Evolutionary conservation across 2,329 filamentous ascomycete species (phyloP).

Genomic region (Fusarium poae): DNA sequence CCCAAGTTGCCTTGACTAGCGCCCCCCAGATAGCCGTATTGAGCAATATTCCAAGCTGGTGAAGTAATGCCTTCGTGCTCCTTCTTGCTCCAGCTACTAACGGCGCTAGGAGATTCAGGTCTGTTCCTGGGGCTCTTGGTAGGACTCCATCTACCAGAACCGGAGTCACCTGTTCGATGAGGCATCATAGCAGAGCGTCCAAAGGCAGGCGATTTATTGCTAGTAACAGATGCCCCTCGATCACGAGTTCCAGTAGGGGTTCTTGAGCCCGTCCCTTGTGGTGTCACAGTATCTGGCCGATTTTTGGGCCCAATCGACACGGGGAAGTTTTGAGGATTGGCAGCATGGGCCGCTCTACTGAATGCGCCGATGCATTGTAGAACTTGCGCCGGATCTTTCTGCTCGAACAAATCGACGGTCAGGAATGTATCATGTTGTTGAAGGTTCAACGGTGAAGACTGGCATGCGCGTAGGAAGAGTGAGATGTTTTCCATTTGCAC

Average conservation of each 20-base stretch:
- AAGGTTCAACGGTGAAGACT: slow-evolving; percentile 85
- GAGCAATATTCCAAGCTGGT: slow-evolving; percentile 97
- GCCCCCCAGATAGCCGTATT: slow-evolving; percentile 98
- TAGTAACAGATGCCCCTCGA: slow-evolving; percentile 67
- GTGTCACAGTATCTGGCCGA: slow-evolving; percentile 70
- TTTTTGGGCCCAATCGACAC: slow-evolving; percentile 80
- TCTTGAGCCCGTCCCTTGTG: slow-evolving; percentile 71
- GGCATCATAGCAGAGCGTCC: slow-evolving; percentile 57
- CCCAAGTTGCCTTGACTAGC: slow-evolving; percentile 96
- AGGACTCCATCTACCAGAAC: slow-evolving; percentile 71
- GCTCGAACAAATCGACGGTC: slow-evolving; percentile 95
- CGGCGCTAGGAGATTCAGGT: slow-evolving; percentile 64
- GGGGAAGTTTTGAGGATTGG: slow-evolving; percentile 81
- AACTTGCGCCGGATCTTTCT: slow-evolving; percentile 96
- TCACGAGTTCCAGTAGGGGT: slow-evolving; percentile 62
- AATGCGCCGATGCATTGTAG: slow-evolving; percentile 93
- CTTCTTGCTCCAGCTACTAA: slow-evolving; percentile 92
- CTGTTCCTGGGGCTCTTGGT: slow-evolving; percentile 71
- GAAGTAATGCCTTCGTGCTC: slow-evolving; percentile 83
- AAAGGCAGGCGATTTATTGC: slow-evolving; percentile 68
- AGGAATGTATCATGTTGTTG: slow-evolving; percentile 96
- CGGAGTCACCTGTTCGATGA: slow-evolving; percentile 66
- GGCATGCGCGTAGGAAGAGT: slow-evolving; percentile 91
- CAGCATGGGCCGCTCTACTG: slow-evolving; percentile 83
- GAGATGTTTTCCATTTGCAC: slow-evolving; percentile 99